Conservation (phyloP, 2,329 filamentous ascomycete genomes). For the Monilinia polystroma region DNA sequence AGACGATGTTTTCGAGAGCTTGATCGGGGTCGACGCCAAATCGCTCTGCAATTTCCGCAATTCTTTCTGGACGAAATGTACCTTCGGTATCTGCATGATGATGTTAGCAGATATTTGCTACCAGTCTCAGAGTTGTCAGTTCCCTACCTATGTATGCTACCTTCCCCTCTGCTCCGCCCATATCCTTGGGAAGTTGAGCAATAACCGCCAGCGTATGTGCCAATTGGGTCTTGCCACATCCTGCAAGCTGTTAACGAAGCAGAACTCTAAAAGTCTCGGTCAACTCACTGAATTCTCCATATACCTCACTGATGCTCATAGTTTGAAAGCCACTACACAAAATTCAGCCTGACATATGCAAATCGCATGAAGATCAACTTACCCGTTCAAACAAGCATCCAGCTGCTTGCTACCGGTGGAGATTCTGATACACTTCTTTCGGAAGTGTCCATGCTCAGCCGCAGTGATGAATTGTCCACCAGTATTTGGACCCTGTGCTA, state of each 20-base stretch:
- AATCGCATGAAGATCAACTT: conserved; percentile 20
- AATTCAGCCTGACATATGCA: conserved; percentile 20
- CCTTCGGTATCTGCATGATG: conserved; percentile 54
- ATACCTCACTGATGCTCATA: conserved; percentile 66
- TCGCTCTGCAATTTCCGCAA: conserved; percentile 64
- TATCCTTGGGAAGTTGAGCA: conserved; percentile 54
- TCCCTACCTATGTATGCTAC: conserved; percentile 64
- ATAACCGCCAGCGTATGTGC: conserved; percentile 68
- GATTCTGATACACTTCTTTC: conserved; percentile 62
- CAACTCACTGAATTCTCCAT: conserved; percentile 54
- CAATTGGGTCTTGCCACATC: conserved; percentile 68
- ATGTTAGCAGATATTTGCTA: conserved; percentile 12
- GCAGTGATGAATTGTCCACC: conserved; percentile 60
- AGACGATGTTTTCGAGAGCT: conserved; percentile 66
- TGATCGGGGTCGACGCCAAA: conserved; percentile 59
- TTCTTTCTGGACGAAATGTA: conserved; percentile 66
- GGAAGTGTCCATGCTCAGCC: conserved; percentile 60
- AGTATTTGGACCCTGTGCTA: conserved; percentile 52
- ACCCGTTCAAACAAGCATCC: conserved; percentile 64
- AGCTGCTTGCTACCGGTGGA: conserved; percentile 70
- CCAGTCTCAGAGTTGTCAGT: not conserved
- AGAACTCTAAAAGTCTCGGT: not conserved
- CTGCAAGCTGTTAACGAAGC: conserved; percentile 31
- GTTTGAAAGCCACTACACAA: conserved; percentile 61
- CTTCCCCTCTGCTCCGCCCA: conserved; percentile 66